These are phyloP conservation scores for Excoecaria cochinchinensis DNA, from an alignment of 345 rosid genomes.

Conservation along the genomic window DNA sequence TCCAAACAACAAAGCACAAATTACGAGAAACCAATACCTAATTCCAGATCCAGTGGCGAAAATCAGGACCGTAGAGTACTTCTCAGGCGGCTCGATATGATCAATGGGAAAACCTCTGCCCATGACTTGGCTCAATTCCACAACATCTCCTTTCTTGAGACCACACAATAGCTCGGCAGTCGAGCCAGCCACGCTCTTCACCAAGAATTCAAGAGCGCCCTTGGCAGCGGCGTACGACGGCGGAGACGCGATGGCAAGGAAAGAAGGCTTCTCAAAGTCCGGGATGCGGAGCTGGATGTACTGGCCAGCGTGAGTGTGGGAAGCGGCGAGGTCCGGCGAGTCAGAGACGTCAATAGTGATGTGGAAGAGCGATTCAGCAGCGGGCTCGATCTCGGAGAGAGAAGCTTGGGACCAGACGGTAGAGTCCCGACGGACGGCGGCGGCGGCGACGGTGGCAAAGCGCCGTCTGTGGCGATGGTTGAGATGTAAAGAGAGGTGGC, in stretches of 20 bases:
- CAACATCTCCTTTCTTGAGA: constrained; percentile 72
- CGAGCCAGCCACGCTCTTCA: constrained; percentile 83
- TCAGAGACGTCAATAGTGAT: constrained; percentile 70
- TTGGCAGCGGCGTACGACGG: constrained; percentile 53
- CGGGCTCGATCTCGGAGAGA: constrained; percentile 54
- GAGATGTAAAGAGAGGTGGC: constrained; percentile 27
- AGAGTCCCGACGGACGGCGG: constrained; percentile 75
- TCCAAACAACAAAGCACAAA: background rate
- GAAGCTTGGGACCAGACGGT: constrained; percentile 70
- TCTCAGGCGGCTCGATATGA: constrained; percentile 66
- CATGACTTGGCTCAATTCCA: constrained; percentile 74
- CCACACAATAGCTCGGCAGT: constrained; percentile 86
- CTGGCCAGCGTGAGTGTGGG: constrained; percentile 75
- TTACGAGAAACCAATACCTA: constrained; percentile 42
- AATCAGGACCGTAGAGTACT: constrained; percentile 62
- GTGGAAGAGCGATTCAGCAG: constrained; percentile 87
- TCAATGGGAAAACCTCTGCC: constrained; percentile 72
- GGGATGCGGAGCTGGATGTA: constrained; percentile 85
- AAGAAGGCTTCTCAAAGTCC: constrained; percentile 62
- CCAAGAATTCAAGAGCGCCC: constrained; percentile 80
- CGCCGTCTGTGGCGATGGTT: constrained; percentile 35
- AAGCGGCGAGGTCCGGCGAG: constrained; percentile 63
- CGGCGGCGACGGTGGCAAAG: constrained; percentile 48
- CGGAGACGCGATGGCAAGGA: constrained; percentile 86
- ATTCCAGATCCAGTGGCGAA: constrained; percentile 97